Evolutionary conservation across 257 asterid genomes (phyloP).

Genomic region (Nicotiana undulata): DNA sequence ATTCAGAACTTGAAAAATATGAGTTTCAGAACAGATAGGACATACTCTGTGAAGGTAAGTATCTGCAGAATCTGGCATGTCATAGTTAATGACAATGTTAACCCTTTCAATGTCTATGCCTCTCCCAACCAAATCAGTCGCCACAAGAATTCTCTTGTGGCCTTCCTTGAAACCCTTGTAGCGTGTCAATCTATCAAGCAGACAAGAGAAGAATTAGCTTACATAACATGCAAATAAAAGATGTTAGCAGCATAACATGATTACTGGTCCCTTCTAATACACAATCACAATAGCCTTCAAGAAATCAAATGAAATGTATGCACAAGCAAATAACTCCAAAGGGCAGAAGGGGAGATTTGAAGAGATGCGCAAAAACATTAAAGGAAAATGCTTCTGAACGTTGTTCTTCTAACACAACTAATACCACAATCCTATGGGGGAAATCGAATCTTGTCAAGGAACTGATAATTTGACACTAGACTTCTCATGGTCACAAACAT

Average conservation of each 20-base stretch:
- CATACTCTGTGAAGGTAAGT: constrained; percentile 86
- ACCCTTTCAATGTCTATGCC: constrained; percentile 93
- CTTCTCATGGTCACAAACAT: neutral
- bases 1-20: neutral
- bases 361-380: neutral
- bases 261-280: too few relatives aligned
- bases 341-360: neutral
- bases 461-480: neutral
- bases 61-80: constrained; percentile 95
- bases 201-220: neutral
- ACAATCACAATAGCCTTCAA: too few relatives aligned
- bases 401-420: neutral
- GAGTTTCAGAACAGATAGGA: neutral
- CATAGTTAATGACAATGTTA: constrained; percentile 86
- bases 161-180: constrained; percentile 93
- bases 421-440: neutral
- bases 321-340: neutral
- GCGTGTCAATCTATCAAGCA: constrained; percentile 52
- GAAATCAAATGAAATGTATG: too few relatives aligned
- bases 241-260: neutral
- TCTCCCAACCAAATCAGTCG: constrained; percentile 91
- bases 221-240: neutral
- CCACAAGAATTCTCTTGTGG: constrained; percentile 88
- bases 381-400: neutral
- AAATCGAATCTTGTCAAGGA: neutral